Conservation (phyloP, 805 yeast genomes). For the Metschnikowia dekortorum region DNA sequence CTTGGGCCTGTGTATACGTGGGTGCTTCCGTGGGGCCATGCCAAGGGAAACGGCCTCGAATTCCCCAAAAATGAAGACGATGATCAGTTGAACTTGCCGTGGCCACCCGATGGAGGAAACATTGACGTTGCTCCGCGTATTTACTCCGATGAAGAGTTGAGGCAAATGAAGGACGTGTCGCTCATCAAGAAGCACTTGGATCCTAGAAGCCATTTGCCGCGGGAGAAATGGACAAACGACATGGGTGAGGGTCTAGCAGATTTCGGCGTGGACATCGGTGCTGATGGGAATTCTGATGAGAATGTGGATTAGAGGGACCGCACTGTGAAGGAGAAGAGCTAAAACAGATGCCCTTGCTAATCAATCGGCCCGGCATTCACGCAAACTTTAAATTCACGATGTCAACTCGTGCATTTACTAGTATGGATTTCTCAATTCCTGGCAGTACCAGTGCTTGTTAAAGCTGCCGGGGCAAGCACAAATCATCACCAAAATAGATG, state of each 20-base stretch:
- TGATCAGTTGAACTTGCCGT: conserved; percentile 66
- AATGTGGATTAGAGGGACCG: background rate
- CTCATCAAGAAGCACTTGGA: conserved; percentile 32
- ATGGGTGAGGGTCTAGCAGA: conserved; percentile 83
- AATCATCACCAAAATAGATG: no score
- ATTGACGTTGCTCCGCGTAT: conserved; percentile 22
- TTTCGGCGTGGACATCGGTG: conserved; percentile 81
- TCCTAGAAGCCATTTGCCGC: conserved; percentile 31
- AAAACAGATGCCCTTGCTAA: no score
- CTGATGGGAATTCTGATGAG: conserved; percentile 36
- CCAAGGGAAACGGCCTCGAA: conserved; percentile 55
- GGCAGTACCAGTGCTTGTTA: no score
- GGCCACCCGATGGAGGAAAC: conserved; percentile 89
- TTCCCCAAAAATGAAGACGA: conserved; percentile 54
- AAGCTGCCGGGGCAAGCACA: no score
- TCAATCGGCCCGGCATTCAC: no score
- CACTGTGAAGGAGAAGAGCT: no score
- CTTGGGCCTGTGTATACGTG: conserved; percentile 65
- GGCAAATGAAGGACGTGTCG: conserved; percentile 14
- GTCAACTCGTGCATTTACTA: no score
- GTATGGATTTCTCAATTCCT: no score
- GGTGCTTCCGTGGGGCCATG: conserved; percentile 68
- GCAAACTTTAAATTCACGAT: no score
- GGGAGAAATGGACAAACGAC: conserved; percentile 64
- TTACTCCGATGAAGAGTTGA: conserved; percentile 14